phyloP scores from a whole-genome alignment of 1,284 basidiomycete species.

The Rhodotorula sp. region DNA sequence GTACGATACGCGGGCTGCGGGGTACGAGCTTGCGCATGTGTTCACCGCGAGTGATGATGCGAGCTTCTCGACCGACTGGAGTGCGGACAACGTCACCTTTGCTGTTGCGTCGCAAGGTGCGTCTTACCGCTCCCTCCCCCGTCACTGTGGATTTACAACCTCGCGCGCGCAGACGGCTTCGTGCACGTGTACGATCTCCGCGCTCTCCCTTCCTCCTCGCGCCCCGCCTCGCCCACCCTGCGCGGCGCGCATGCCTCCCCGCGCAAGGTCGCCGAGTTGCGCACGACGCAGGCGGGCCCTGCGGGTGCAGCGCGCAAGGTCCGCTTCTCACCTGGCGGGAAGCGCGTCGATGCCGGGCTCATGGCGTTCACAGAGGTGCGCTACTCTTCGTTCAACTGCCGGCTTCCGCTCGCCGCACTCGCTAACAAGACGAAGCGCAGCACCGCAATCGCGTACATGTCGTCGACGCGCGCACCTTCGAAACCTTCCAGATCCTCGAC shows the following conservation, averaged over 20 bases:
- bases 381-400: too few species aligned
- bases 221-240: constrained; percentile 1
- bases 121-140: background rate
- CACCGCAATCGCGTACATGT: constrained; percentile 74
- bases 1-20: constrained; percentile 62
- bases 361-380: constrained; percentile 81
- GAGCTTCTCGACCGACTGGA: constrained; percentile 83
- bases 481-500: constrained; percentile 67
- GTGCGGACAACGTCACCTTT: constrained; percentile 74
- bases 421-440: constrained; percentile 56
- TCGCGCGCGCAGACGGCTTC: constrained; percentile 61
- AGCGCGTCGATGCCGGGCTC: constrained; percentile 59
- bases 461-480: constrained; percentile 76
- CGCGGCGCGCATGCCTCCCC: constrained; percentile 1
- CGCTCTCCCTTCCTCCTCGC: constrained; percentile 29
- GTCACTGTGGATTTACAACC: too few species aligned
- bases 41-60: constrained; percentile 53
- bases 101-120: constrained; percentile 73
- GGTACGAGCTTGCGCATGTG: constrained; percentile 38
- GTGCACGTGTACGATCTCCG: constrained; percentile 61
- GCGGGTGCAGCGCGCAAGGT: constrained; percentile 75
- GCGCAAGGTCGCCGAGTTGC: constrained; percentile 28
- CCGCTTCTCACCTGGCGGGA: constrained; percentile 64
- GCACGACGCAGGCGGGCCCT: constrained; percentile 52
- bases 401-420: too few species aligned